phyloP scores from a whole-genome alignment of 202 grass and related monocot genomes.

The Hordeum pubiflorum region DNA sequence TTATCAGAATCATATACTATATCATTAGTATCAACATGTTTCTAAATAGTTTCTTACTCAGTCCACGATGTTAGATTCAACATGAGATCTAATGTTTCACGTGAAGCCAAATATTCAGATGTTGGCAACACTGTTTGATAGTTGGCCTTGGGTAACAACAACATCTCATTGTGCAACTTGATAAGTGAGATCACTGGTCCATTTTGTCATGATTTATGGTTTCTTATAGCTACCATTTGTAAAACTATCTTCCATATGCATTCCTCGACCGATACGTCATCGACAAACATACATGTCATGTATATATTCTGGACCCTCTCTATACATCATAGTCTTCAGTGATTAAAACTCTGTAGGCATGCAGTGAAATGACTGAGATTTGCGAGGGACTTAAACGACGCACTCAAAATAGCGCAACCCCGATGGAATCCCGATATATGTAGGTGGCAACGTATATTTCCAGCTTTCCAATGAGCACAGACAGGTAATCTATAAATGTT shows the following conservation, averaged over 20 bases:
- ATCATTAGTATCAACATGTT: neutral
- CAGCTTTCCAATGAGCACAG: too few species aligned
- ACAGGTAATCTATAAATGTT: too few species aligned
- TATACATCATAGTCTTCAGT: too few species aligned
- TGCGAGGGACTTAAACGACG: too few species aligned
- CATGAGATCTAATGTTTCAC: neutral
- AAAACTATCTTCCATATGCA: neutral
- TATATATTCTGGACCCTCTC: neutral
- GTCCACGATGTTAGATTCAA: neutral
- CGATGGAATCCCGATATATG: too few species aligned
- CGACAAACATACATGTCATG: neutral
- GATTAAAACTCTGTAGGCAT: too few species aligned
- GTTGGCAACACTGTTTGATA: neutral
- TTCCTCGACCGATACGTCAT: neutral
- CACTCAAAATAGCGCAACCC: too few species aligned
- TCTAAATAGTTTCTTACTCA: neutral
- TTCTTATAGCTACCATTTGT: neutral
- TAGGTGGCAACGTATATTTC: too few species aligned
- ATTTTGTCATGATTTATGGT: neutral
- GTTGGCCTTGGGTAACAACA: neutral
- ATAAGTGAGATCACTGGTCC: neutral
- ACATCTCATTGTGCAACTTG: neutral
- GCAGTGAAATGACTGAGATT: too few species aligned
- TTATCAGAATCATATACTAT: neutral
- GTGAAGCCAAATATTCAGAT: neutral